Evolutionary conservation across 768 basidiomycete species (phyloP).

Genomic region (Suillus americanus): DNA sequence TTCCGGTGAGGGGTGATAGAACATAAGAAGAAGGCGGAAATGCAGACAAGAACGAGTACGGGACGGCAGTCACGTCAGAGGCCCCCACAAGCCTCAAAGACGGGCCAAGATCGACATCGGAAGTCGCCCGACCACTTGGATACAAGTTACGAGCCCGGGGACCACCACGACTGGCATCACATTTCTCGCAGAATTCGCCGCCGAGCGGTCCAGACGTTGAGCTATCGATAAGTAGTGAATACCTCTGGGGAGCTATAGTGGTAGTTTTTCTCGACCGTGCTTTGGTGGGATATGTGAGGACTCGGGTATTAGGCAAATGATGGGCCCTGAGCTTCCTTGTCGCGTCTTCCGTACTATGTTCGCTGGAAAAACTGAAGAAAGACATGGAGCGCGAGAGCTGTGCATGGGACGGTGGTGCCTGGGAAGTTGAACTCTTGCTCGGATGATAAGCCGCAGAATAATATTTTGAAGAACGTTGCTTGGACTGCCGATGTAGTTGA

Average conservation of each 20-base stretch:
- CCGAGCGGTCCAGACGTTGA: neutral
- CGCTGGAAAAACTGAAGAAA: slow-evolving; percentile 10
- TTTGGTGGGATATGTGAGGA: neutral
- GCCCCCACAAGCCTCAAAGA: slow-evolving; percentile 28
- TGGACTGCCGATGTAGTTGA: slow-evolving; percentile 10
- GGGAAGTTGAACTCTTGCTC: slow-evolving; percentile 9
- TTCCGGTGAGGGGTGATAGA: slow-evolving; percentile 22
- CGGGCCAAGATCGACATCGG: slow-evolving; percentile 2
- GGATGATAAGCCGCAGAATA: neutral
- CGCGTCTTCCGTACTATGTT: slow-evolving; percentile 5
- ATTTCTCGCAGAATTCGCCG: slow-evolving; percentile 13
- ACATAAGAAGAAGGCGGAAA: slow-evolving; percentile 17
- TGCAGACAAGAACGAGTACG: slow-evolving; percentile 25
- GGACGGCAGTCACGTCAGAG: slow-evolving; percentile 12
- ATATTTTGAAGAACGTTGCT: slow-evolving; percentile 10
- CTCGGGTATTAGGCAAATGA: neutral
- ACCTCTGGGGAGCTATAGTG: neutral
- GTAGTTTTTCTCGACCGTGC: slow-evolving; percentile 1
- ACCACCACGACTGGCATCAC: neutral
- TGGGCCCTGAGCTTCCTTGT: neutral
- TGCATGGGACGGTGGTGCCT: neutral
- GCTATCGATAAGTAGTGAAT: neutral
- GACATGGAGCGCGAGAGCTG: slow-evolving; percentile 11
- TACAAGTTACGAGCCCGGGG: neutral
- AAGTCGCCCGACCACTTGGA: neutral